Conservation (phyloP, 345 rosid genomes). For the Clausena lansium region DNA sequence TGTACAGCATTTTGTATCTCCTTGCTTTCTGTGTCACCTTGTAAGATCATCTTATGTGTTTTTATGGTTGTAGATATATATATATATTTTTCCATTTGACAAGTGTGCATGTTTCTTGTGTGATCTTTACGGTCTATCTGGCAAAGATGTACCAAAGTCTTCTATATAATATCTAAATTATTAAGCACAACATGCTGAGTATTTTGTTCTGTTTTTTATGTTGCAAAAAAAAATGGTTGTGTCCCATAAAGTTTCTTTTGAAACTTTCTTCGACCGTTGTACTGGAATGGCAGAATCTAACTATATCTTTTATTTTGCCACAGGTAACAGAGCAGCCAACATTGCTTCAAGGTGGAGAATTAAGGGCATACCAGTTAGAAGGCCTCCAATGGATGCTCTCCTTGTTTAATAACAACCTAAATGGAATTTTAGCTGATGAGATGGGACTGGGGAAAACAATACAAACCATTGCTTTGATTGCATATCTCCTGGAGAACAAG, state of each 20-base stretch:
- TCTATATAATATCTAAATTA: not conserved
- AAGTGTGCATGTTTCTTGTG: not conserved
- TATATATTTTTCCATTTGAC: not conserved
- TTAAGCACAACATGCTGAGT: not conserved
- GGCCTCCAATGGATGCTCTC: conserved; percentile 99
- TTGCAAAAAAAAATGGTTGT: not conserved
- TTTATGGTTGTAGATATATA: not conserved
- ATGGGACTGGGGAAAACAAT: conserved; percentile 99
- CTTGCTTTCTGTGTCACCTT: not conserved
- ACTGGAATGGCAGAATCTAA: conserved; percentile 19
- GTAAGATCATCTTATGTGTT: not conserved
- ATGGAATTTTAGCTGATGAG: conserved; percentile 99
- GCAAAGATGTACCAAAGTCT: not conserved
- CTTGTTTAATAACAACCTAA: conserved; percentile 90
- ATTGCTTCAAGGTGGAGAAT: conserved; percentile 88
- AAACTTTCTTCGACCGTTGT: not conserved
- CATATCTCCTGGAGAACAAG: conserved; percentile 87
- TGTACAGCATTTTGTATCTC: not conserved
- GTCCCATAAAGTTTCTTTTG: not conserved
- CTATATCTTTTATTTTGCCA: conserved; percentile 21
- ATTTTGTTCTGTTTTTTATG: not conserved
- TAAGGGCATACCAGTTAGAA: conserved; percentile 89
- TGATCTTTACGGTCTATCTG: not conserved
- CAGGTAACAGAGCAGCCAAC: conserved; percentile 97
- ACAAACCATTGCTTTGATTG: conserved; percentile 90